phyloP scores from a whole-genome alignment of 202 grass and related monocot genomes.

The Dendrocalamus latiflorus region DNA sequence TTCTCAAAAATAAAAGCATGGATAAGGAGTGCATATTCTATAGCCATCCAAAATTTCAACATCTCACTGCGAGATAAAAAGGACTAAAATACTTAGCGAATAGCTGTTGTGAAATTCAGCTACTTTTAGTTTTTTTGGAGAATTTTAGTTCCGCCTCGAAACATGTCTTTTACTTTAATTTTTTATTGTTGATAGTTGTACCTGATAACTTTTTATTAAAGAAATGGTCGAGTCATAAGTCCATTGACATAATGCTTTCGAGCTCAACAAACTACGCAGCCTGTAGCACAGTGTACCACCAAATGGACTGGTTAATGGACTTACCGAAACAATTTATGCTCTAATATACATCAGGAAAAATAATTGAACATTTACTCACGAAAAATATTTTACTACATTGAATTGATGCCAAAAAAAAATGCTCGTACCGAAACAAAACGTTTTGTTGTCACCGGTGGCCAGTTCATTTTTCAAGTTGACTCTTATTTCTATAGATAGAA shows the following conservation, averaged over 20 bases:
- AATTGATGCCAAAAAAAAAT: background rate
- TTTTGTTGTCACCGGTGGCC: background rate
- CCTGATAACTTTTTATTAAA: background rate
- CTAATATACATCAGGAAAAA: background rate
- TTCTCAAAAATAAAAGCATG: background rate
- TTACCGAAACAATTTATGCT: background rate
- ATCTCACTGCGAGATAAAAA: background rate
- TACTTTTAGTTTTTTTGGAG: no score
- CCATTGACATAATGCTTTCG: background rate
- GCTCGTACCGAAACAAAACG: background rate
- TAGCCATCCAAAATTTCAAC: background rate
- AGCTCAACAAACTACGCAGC: background rate
- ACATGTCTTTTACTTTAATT: background rate
- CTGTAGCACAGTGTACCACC: background rate
- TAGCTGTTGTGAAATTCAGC: no score
- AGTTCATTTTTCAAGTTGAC: slow-evolving; percentile 22
- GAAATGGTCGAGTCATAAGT: background rate
- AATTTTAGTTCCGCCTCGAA: background rate
- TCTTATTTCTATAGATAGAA: background rate
- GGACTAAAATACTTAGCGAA: background rate
- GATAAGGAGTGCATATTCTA: background rate
- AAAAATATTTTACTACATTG: background rate
- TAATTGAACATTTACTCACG: background rate
- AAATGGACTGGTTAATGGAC: background rate
- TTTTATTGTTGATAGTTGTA: background rate